Base-by-base conservation (phyloP, 805 yeast species). In the Wickerhamiella musiphila region DNA sequence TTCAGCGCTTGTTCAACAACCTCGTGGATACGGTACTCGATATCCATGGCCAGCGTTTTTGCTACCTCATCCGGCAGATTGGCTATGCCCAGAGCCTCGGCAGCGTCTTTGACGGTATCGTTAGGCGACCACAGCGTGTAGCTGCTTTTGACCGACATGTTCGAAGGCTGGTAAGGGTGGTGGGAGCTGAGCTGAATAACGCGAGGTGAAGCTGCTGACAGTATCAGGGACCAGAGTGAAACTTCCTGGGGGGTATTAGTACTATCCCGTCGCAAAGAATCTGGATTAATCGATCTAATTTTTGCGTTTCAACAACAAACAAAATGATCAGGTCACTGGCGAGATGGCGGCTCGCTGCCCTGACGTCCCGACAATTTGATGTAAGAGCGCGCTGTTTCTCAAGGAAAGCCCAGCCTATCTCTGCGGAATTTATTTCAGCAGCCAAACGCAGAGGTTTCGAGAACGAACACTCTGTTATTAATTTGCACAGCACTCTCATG, bases 81-180 rank as follows among this genome's bases (percentile, higher is more conserved):
- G 3, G 64, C 54, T 23, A 90, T 64, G 1, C 98, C 98, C 8
- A 90, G 60, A 2, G 82, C 68, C 50, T 90, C 98, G 0, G 95
- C 94, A 11, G 81, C 94, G 60, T 90, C 98, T 47, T 75, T 78
- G 18, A 92, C 94, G 0, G 99, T 90, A 53, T 90, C 96, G 37
- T 78, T 74, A 6, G 96, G 95, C 7, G 96, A 84, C 98, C 96
- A 86, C 37, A 90, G 64, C 1, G 95, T 79, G 53, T 82, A 92
- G 1, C 94, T 82, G 41, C 53, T 60, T 36, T 53, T 49, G 33
- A 50, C 48, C 25, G 54, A 41, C 48, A 44, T 44, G 6, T 12
- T n/a, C 4, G 20, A 10, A 24, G 11, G 15, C 27, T 8, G 23
- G 23, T 20, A 20, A 20, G 10, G 11, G 11, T 11, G 23, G 8